Base-by-base conservation (phyloP, 768 basidiomycete genomes). In the Trametes punicea region DNA sequence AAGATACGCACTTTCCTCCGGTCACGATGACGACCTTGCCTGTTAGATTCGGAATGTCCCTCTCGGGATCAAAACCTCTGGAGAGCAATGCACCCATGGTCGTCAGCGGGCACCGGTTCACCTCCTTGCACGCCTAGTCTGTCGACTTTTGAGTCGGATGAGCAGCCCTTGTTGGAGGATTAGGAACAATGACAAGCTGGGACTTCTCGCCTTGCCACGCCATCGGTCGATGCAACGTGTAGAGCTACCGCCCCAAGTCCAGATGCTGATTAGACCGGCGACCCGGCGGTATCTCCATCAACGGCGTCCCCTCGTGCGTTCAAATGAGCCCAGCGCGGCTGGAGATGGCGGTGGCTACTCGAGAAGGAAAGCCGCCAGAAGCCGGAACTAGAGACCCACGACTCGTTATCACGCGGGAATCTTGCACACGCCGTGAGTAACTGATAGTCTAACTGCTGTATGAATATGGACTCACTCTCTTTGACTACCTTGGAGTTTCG, bases 1-100 rank as follows among this genome's bases (percentile, higher is more conserved):
- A 41, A n/a, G 20, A 33, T 1, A 46, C 34, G 3, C 31, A 82
- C 80, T 83, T 84, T 60, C 77, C 81, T 15, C 83, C 83, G 0
- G 82, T 84, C 18, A 85, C 78, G 36, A 83, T 67, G 41, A 71
- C 64, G n/a, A 84, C 79, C 63, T 81, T 81, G 10, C 78, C 80
- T 6, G 65, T 68, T 7, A 81, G 67, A 60, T 79, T 76, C 2
- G 74, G 69, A 27, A 83, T 59, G 59, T 80, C 78, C 2, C 55
- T 70, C 0, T 62, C 60, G 0, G 78, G 75, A 30, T 74, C 57
- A 61, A 72, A 77, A 7, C 33, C 48, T 23, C 48, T 53, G 18
- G 60, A 59, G 20, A 49, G 27, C n/a, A 54, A 54, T 11, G 46
- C 27, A 7, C 60, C 56, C 60, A 61, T 61, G 21, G 27, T n/a